A percentile compares a stretch with the other conserved stretches of the same genome.
phyloP scores from a whole-genome alignment of 805 yeast genomes.

The Scheffersomyces spartinae region DNA sequence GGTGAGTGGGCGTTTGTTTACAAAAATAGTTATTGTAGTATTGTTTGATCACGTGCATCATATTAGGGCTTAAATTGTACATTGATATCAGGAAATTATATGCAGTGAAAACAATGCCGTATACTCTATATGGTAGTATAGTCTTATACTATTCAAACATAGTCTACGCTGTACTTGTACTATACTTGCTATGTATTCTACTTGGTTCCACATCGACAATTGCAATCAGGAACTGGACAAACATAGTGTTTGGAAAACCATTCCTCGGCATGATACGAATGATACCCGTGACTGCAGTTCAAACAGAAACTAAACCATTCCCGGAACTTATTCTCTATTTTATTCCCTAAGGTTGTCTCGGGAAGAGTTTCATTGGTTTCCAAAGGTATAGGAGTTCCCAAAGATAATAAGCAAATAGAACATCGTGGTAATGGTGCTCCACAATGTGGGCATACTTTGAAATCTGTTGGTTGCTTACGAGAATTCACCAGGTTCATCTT shows the following conservation, averaged over 20 bases:
- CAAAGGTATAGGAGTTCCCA: slow-evolving; percentile 55
- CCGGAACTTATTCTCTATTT: slow-evolving; percentile 36
- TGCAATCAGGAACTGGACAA: slow-evolving; percentile 93
- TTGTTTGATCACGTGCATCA: no score
- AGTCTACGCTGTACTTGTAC: no score
- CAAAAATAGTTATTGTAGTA: no score
- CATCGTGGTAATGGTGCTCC: slow-evolving; percentile 83
- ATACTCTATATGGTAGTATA: no score
- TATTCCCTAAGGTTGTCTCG: slow-evolving; percentile 6
- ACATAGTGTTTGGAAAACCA: slow-evolving; percentile 85
- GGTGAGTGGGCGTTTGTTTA: no score
- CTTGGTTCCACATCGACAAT: slow-evolving; percentile 65
- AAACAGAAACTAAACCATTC: slow-evolving; percentile 91
- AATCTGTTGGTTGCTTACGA: slow-evolving; percentile 10
- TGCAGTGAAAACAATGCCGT: no score
- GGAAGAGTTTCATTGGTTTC: slow-evolving; percentile 17
- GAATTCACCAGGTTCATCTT: slow-evolving; percentile 11
- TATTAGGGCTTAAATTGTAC: no score
- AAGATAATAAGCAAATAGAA: slow-evolving; percentile 72
- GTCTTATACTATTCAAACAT: no score
- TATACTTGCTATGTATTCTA: no score
- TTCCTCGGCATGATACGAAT: slow-evolving; percentile 90
- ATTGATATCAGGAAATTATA: no score
- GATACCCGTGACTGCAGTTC: slow-evolving; percentile 88
- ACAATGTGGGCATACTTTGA: slow-evolving; percentile 64